Evolutionary conservation across 2,329 filamentous ascomycete genomes (phyloP).

Genomic region (Xylariaceae sp.): DNA sequence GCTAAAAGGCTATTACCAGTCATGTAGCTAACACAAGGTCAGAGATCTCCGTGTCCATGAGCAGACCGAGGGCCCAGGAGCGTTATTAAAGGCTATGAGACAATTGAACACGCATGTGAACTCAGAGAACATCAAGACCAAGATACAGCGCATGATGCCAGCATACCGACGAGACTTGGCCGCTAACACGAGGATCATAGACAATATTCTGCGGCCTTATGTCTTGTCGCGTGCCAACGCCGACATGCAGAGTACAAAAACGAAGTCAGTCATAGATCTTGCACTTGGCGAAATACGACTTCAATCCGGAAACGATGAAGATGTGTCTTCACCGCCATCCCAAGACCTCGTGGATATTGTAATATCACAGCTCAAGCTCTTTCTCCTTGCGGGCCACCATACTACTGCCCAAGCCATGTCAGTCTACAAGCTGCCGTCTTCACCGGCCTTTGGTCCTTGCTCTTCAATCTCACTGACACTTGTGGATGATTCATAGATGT

Average conservation of each 20-base stretch:
- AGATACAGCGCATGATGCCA: constrained; percentile 7
- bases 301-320: not conserved
- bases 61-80: constrained; percentile 7
- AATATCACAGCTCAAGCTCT: constrained; percentile 6
- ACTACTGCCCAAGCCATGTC: constrained; percentile 17
- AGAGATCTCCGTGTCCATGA: constrained; percentile 10
- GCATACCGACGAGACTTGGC: constrained; percentile 1
- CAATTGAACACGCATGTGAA: constrained; percentile 2
- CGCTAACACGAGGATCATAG: not conserved
- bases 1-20: not conserved
- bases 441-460: not conserved
- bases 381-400: constrained; percentile 14
- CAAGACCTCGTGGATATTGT: constrained; percentile 8
- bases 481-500: constrained; percentile 2
- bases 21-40: not conserved
- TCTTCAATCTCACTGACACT: not conserved
- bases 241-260: constrained; percentile 1
- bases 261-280: constrained; percentile 5
- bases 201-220: constrained; percentile 4
- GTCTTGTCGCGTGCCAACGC: not conserved
- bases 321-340: not conserved
- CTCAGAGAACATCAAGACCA: constrained; percentile 1
- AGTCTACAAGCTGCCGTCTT: not conserved
- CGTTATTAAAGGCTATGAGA: constrained; percentile 5
- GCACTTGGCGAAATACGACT: constrained; percentile 2